Conservation (phyloP, 257 asterid species). For the Solanum peruvianum region DNA sequence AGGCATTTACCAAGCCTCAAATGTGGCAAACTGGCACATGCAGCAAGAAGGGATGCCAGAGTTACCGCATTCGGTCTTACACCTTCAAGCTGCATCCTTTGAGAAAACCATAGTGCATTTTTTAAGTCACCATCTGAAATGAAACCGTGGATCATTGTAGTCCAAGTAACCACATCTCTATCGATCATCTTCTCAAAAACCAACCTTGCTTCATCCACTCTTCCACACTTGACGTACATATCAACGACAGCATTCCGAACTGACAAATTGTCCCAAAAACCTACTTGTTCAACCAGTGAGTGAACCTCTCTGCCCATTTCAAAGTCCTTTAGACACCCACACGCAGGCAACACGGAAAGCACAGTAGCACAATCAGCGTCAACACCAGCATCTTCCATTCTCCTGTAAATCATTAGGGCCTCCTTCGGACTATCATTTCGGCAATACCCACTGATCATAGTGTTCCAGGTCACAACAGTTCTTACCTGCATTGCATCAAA, state of each 20-base stretch:
- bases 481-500: constrained; percentile 45
- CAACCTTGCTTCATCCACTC: constrained; percentile 45
- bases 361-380: constrained; percentile 66
- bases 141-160: constrained; percentile 71
- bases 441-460: constrained; percentile 78
- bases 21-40: constrained; percentile 39
- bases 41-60: constrained; percentile 60
- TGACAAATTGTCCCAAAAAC: constrained; percentile 32
- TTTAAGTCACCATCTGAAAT: constrained; percentile 25
- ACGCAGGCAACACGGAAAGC: constrained; percentile 76
- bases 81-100: constrained; percentile 66
- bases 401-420: constrained; percentile 42
- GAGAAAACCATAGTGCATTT: constrained; percentile 45
- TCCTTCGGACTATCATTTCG: constrained; percentile 40
- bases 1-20: constrained; percentile 73
- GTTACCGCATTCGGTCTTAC: constrained; percentile 79
- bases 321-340: constrained; percentile 54
- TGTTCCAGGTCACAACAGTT: constrained; percentile 73
- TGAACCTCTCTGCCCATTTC: constrained; percentile 55
- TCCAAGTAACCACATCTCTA: constrained; percentile 84
- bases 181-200: constrained; percentile 49
- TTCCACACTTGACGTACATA: constrained; percentile 77
- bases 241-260: constrained; percentile 70
- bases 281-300: constrained; percentile 32
- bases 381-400: constrained; percentile 37